Evolutionary conservation across 139 green algal species (phyloP).

Genomic region (Tetraselmis chui): DNA sequence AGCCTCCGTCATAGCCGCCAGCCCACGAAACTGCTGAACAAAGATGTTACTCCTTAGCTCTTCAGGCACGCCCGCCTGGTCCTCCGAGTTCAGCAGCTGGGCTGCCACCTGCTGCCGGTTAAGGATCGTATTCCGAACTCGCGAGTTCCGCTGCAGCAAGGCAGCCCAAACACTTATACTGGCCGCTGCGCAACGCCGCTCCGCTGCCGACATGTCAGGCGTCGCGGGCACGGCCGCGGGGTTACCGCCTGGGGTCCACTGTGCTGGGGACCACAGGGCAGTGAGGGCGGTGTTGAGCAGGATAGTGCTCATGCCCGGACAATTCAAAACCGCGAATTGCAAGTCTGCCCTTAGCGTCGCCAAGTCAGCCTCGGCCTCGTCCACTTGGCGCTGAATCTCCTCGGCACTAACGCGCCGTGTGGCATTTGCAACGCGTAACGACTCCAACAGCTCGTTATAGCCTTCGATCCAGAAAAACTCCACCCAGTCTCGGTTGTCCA

Average conservation of each 20-base stretch:
- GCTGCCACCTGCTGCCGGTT: background rate
- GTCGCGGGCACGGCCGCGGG: background rate
- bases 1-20: background rate
- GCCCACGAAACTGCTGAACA: background rate
- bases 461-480: background rate
- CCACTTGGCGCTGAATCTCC: background rate
- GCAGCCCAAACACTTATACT: background rate
- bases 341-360: background rate
- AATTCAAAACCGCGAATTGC: background rate
- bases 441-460: background rate
- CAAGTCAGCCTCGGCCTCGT: background rate
- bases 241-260: background rate
- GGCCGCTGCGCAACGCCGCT: background rate
- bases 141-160: background rate
- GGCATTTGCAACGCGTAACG: background rate
- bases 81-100: background rate
- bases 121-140: background rate
- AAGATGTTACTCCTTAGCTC: background rate
- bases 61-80: background rate
- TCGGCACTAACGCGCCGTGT: background rate
- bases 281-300: background rate
- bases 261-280: background rate
- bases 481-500: background rate
- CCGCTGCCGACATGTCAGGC: background rate
- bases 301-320: background rate